Base-by-base conservation (phyloP, 176 grass and related monocot genomes). In the Bromus sterilis region DNA sequence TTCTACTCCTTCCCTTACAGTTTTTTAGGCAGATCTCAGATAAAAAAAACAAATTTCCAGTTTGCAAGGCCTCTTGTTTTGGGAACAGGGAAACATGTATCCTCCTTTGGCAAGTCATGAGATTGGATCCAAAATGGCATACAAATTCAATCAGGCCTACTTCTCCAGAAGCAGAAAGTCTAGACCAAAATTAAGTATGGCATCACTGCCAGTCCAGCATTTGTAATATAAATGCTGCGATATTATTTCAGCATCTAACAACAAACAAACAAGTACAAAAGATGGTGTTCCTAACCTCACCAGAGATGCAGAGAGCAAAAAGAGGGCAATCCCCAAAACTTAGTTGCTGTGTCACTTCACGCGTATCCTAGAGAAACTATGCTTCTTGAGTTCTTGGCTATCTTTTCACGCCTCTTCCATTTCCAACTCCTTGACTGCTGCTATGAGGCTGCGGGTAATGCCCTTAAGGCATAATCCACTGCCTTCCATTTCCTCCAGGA, bases 391-490 rank as follows among this genome's bases (percentile, higher is more conserved):
- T 91, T 91, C 55, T 39, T 75, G n/a, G 44, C 64, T 84, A 16
- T 42, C 80, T n/a, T 88, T 86, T 71, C 85, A 83, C 23, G 78
- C 70, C 56, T 88, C 93, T 62, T 97, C 94, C 66, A 59, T 77
- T 84, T 91, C 97, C 37, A 99, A 77, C 60, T 99, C 97, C 77
- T 96, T 99, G 7, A 96, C 93, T 78, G 97, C 93, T 76, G 83
- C 35, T 82, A 99, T 89, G 40, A 99, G 93, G 78, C 97, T 96
- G 35, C 69, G 85, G 3, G 85, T 99, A 46, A 73, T 76, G 25
- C 82, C 87, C 33, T 90, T 85, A 46, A 99, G 91, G 80, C 71
- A 56, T 29, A 99, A 66, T 24, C 93, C 91, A 61, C 70, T 86
- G 32, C 84, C 79, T 29, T 89, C 85, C 91, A 99, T 99, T 85